phyloP scores from a whole-genome alignment of 1,284 basidiomycete species.

The Trichosporon sp. region DNA sequence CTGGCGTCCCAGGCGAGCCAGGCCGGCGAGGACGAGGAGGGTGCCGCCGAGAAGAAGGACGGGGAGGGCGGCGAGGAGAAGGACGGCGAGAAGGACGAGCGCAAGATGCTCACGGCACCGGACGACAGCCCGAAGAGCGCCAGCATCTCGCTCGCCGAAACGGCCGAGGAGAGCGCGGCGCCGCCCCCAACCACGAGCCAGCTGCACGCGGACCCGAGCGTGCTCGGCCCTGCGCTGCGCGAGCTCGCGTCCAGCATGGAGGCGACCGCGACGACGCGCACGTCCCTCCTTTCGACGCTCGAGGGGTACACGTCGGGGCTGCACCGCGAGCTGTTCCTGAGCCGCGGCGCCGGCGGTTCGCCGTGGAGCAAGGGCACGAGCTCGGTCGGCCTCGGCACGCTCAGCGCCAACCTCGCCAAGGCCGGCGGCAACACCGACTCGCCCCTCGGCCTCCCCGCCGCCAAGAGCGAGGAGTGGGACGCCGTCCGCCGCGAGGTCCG shows the following conservation, averaged over 20 bases:
- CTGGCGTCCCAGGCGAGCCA: background rate
- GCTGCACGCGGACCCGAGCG: constrained; percentile 14
- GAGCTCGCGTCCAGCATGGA: constrained; percentile 29
- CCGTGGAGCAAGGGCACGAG: constrained; percentile 10
- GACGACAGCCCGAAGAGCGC: constrained; percentile 4
- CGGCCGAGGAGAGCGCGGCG: constrained; percentile 3
- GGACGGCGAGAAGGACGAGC: background rate
- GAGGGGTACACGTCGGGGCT: constrained; percentile 43
- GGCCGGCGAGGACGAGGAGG: background rate
- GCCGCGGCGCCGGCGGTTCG: constrained; percentile 9
- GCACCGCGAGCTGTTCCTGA: constrained; percentile 36
- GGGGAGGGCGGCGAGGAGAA: constrained; percentile 9
- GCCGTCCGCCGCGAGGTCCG: constrained; percentile 45
- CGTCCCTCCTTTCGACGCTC: constrained; percentile 42
- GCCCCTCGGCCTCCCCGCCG: constrained; percentile 17
- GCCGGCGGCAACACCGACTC: constrained; percentile 10
- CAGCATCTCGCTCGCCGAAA: background rate
- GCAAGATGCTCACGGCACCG: background rate
- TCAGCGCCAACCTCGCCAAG: constrained; percentile 32
- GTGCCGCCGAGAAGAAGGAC: background rate
- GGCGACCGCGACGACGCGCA: constrained; percentile 46
- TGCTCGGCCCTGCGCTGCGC: constrained; percentile 23
- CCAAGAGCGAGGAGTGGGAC: constrained; percentile 43
- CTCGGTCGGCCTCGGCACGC: constrained; percentile 33
- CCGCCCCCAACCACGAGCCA: constrained; percentile 3